Base-by-base conservation (phyloP, 306 rosid species). In the Fragaria ananassa region DNA sequence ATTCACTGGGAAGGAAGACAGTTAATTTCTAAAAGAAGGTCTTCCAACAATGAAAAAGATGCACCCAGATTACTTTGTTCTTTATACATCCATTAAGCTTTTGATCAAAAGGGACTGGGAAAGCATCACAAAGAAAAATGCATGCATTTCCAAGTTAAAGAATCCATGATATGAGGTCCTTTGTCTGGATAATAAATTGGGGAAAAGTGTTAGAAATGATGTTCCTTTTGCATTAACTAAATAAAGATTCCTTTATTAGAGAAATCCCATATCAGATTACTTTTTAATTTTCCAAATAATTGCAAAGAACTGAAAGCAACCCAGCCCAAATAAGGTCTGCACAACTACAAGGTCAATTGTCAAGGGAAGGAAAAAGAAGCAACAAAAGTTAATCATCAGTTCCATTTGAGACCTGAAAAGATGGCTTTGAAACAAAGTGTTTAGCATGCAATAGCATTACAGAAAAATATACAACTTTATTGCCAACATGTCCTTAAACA, bases 341-440 rank as follows among this genome's bases (percentile, higher is more conserved):
- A 64, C 46, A 42, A 10, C 46, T 51, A 17, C 15, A 67, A 70
- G 54, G 74, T 78, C 70, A 62, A 81, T 34, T 64, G 74, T 78
- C 67, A 56, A 79, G 49, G 10, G 68, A 45, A 76, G 47, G 64
- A 61, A 82, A 74, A 76, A 83, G 71, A 66, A 74, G 29, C 78
- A 81, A 80, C 82, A 27, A 85, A 75, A 77, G 71, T 67, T 80
- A 71, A 42, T 63, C 54, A 68, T 68, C 85, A 76, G 79, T 76
- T 79, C 86, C 91, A 80, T 76, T 31, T 60, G 77, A 87, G 79
- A 58, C 85, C 87, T 70, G 76, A 72, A 86, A 84, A 90, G 88
- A 81, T 79, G 79, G 84, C 77, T 89, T 86, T 77, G 80, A 82
- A 82, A 64, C 71, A 41, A 87, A 83, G 80, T 64, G 70, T 69